Evolutionary conservation across 305 asterid species (phyloP).

Genomic region (Fraxinus xanthoxyloides): DNA sequence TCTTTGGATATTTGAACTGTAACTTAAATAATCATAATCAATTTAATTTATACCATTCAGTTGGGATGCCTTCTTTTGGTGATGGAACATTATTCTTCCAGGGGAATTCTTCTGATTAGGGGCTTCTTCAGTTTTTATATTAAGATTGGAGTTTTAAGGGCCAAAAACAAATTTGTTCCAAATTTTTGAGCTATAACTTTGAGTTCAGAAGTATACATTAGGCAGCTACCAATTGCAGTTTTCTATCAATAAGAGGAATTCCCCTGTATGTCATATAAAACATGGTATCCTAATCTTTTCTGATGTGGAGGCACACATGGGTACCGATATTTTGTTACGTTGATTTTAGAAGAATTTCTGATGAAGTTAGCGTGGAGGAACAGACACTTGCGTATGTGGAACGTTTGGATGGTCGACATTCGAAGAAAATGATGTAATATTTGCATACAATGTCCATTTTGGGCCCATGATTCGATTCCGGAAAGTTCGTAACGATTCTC

Average conservation of each 20-base stretch:
- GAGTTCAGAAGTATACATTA: constrained; percentile 24
- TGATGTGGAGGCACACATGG: not conserved
- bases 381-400: too few relatives aligned
- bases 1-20: not conserved
- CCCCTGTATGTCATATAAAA: constrained; percentile 15
- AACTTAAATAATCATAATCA: not conserved
- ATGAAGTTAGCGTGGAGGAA: too few relatives aligned
- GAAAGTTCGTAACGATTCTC: too few relatives aligned
- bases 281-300: not conserved
- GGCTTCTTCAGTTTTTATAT: constrained; percentile 29
- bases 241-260: constrained; percentile 26
- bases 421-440: too few relatives aligned
- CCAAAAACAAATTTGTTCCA: not conserved
- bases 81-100: constrained; percentile 27
- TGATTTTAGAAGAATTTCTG: not conserved
- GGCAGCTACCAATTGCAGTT: constrained; percentile 29
- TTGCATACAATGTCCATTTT: too few relatives aligned
- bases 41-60: constrained; percentile 13
- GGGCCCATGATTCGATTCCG: too few relatives aligned
- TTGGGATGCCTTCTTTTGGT: constrained; percentile 30
- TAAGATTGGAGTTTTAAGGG: constrained; percentile 29
- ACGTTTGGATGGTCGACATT: too few relatives aligned
- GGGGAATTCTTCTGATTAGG: constrained; percentile 25
- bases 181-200: not conserved
- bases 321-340: not conserved